Evolutionary conservation across 2,329 filamentous ascomycete genomes (phyloP).

Genomic region (Metarhizium brunneum): DNA sequence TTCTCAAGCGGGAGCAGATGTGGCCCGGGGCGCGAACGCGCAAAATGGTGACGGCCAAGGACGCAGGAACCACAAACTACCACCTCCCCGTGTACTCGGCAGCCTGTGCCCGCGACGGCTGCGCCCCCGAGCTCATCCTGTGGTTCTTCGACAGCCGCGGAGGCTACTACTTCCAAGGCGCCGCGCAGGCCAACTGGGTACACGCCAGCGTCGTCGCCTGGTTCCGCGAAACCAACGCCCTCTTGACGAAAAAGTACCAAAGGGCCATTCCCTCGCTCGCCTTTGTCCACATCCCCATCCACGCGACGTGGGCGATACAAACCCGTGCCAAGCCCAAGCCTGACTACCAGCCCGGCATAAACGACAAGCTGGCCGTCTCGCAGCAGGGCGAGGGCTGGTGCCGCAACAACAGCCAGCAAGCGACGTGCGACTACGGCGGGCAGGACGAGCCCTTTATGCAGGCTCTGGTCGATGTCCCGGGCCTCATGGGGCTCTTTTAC

Average conservation of each 20-base stretch:
- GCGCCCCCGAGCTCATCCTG: conserved; percentile 38
- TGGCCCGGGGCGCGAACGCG: conserved; percentile 29
- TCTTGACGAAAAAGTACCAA: conserved; percentile 19
- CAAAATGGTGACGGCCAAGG: conserved; percentile 25
- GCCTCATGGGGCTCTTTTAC: conserved; percentile 48
- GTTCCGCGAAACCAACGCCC: conserved; percentile 27
- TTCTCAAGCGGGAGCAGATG: conserved; percentile 28
- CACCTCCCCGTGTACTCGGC: conserved; percentile 28
- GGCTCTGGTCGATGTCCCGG: conserved; percentile 42
- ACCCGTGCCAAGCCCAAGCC: conserved; percentile 18
- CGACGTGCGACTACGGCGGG: conserved; percentile 29
- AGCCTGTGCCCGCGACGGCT: conserved; percentile 21
- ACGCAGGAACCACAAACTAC: conserved; percentile 36
- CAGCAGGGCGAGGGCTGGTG: conserved; percentile 36
- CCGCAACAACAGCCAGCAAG: conserved; percentile 24
- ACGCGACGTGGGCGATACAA: conserved; percentile 30
- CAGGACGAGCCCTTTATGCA: conserved; percentile 55
- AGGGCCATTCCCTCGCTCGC: conserved; percentile 33
- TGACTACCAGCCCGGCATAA: conserved; percentile 32
- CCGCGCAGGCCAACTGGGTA: conserved; percentile 34
- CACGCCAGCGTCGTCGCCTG: conserved; percentile 32
- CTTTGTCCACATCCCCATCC: conserved; percentile 39
- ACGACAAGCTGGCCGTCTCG: conserved; percentile 30
- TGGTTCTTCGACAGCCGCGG: conserved; percentile 67
- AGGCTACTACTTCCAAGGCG: conserved; percentile 35